Evolutionary conservation across 2,329 filamentous ascomycete species (phyloP).

Genomic region (Fonsecaea erecta): DNA sequence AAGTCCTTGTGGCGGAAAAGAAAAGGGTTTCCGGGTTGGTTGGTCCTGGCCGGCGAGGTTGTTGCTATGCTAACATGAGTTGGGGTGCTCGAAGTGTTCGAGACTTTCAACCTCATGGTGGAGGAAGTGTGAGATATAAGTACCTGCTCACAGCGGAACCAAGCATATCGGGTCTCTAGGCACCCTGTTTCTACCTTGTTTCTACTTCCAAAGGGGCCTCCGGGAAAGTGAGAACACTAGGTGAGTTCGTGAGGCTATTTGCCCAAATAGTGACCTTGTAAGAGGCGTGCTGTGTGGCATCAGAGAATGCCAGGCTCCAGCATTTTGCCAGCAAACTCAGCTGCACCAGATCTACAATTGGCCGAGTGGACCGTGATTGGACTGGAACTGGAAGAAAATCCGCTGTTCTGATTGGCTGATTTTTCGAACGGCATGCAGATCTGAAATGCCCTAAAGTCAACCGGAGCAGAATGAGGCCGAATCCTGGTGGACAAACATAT

Average conservation of each 20-base stretch:
- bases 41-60: background rate
- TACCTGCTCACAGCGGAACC: background rate
- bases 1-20: background rate
- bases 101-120: too few relatives aligned
- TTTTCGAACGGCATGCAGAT: background rate
- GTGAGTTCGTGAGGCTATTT: background rate
- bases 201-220: background rate
- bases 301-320: background rate
- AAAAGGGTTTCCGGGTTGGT: background rate
- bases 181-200: background rate
- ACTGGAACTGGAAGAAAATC: background rate
- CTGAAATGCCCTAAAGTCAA: background rate
- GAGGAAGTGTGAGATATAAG: background rate
- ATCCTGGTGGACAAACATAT: background rate
- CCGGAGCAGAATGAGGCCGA: background rate
- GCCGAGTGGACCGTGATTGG: background rate
- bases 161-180: background rate
- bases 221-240: background rate
- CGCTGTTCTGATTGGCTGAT: background rate
- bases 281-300: background rate
- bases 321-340: background rate
- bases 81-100: too few relatives aligned
- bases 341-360: background rate
- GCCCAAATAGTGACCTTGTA: background rate
- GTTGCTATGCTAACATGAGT: background rate